Conservation (phyloP, 768 basidiomycete genomes). For the Rhizopogon vinicolor region DNA sequence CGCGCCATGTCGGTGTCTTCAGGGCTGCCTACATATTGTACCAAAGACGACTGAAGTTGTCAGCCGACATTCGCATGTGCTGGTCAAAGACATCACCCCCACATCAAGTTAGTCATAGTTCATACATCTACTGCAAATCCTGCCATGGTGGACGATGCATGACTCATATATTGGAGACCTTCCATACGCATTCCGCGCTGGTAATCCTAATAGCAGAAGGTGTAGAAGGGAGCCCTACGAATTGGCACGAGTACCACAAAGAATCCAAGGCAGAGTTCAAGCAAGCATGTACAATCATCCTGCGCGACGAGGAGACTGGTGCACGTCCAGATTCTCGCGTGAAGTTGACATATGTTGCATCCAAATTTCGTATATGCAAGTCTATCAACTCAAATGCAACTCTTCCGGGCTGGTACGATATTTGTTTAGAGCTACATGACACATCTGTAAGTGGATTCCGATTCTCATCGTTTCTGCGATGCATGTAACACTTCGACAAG, state of each 20-base stretch:
- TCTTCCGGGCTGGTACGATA: constrained; percentile 64
- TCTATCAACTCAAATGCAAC: constrained; percentile 38
- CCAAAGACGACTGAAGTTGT: constrained; percentile 14
- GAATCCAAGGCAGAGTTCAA: constrained; percentile 12
- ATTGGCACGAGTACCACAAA: constrained; percentile 34
- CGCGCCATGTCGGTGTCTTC: constrained; percentile 23
- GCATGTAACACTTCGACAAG: neutral
- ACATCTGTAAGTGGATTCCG: constrained; percentile 18
- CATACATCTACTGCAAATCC: constrained; percentile 28
- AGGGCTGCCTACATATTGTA: constrained; percentile 26
- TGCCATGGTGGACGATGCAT: constrained; percentile 36
- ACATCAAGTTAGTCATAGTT: constrained; percentile 12
- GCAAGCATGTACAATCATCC: constrained; percentile 6
- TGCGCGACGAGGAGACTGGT: constrained; percentile 35
- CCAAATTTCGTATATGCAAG: constrained; percentile 42
- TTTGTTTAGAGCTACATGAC: constrained; percentile 13
- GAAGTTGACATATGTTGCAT: constrained; percentile 43
- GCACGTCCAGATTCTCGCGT: constrained; percentile 23
- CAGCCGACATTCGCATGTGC: constrained; percentile 5
- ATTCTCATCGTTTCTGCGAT: neutral
- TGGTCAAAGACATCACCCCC: neutral
- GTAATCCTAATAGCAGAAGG: constrained; percentile 22
- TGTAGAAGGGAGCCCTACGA: constrained; percentile 7
- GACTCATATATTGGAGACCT: constrained; percentile 28
- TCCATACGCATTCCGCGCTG: constrained; percentile 33